Conservation (phyloP, 2,329 filamentous ascomycete species). For the Botrytis pseudocinerea region DNA sequence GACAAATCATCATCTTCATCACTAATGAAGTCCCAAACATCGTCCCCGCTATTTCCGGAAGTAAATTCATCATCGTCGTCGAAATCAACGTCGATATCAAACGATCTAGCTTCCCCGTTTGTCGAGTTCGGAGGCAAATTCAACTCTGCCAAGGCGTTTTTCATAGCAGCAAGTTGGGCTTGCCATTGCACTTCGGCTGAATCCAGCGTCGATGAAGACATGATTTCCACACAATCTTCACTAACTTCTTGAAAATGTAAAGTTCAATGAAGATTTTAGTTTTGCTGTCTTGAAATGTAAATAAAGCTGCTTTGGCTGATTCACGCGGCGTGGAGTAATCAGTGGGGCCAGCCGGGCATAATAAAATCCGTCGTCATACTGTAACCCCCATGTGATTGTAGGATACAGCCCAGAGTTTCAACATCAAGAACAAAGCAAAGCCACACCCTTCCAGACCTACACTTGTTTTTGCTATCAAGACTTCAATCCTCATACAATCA, state of each 20-base stretch:
- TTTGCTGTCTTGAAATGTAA: background rate
- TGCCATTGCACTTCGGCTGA: slow-evolving; percentile 70
- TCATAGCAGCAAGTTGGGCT: slow-evolving; percentile 82
- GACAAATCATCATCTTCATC: slow-evolving; percentile 67
- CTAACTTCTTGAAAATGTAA: background rate
- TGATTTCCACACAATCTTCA: background rate
- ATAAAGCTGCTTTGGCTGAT: background rate
- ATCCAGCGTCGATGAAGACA: slow-evolving; percentile 19
- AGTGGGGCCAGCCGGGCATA: slow-evolving; percentile 16
- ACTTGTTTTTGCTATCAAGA: background rate
- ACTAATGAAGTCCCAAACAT: slow-evolving; percentile 91
- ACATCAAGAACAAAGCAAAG: slow-evolving; percentile 22
- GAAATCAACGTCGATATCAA: slow-evolving; percentile 59
- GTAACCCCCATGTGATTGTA: slow-evolving; percentile 8
- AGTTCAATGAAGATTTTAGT: background rate
- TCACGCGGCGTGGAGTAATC: background rate
- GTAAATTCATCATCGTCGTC: slow-evolving; percentile 61
- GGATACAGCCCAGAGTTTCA: background rate
- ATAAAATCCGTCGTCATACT: slow-evolving; percentile 23
- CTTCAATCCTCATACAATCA: background rate
- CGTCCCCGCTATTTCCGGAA: slow-evolving; percentile 66
- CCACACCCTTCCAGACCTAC: slow-evolving; percentile 6
- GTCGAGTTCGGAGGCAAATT: slow-evolving; percentile 47
- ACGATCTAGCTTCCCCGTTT: slow-evolving; percentile 49
- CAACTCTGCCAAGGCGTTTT: slow-evolving; percentile 75